These are phyloP conservation scores for Candida xiaguanensis DNA, from an alignment of 805 yeast genomes.

Conservation along the genomic window DNA sequence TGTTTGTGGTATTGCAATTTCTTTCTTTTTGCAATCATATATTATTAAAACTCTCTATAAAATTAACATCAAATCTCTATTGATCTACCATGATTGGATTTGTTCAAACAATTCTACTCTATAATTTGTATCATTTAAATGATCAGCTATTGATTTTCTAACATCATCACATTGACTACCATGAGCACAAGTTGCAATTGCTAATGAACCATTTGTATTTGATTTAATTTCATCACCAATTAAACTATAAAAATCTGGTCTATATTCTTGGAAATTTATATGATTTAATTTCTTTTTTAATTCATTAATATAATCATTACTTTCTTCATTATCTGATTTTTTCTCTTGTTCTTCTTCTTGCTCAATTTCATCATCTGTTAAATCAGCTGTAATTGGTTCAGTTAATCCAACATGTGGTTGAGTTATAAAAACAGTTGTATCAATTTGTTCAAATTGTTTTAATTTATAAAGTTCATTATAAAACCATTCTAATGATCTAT, in stretches of 20 bases:
- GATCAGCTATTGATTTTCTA: slow-evolving; percentile 20
- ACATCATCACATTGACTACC: slow-evolving; percentile 34
- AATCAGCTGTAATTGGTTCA: slow-evolving; percentile 2
- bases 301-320: slow-evolving; percentile 19
- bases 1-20: no score
- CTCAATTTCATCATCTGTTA: slow-evolving; percentile 9
- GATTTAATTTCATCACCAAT: slow-evolving; percentile 30
- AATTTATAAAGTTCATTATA: slow-evolving; percentile 34
- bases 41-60: no score
- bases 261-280: slow-evolving; percentile 25
- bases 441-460: slow-evolving; percentile 16
- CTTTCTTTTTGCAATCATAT: no score
- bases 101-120: slow-evolving; percentile 33
- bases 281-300: slow-evolving; percentile 18
- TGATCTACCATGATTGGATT: slow-evolving; percentile 13
- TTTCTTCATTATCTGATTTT: slow-evolving; percentile 6
- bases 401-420: slow-evolving; percentile 15
- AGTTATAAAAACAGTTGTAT: slow-evolving; percentile 25
- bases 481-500: slow-evolving; percentile 47
- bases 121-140: slow-evolving; percentile 18
- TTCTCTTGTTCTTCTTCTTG: slow-evolving; percentile 7
- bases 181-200: slow-evolving; percentile 48
- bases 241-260: slow-evolving; percentile 34
- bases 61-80: no score
- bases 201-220: slow-evolving; percentile 33